These are phyloP conservation scores for Geum urbanum DNA, from an alignment of 306 rosid genomes.

Conservation along the genomic window DNA sequence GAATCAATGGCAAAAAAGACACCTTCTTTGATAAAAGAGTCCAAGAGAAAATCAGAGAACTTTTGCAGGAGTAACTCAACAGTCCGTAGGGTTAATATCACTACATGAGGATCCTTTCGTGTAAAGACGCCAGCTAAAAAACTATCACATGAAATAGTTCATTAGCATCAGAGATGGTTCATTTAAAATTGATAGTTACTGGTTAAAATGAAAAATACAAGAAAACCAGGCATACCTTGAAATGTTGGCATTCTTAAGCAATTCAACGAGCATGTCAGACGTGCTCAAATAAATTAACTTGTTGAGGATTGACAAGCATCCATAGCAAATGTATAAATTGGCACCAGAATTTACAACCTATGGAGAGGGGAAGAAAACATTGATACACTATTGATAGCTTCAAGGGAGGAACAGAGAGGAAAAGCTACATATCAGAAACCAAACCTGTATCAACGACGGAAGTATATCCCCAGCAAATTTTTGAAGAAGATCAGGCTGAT, in stretches of 20 bases:
- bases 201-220: conserved; percentile 16
- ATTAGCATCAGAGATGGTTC: conserved; percentile 28
- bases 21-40: conserved; percentile 86
- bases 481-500: conserved; percentile 58
- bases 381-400: conserved; percentile 16
- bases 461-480: conserved; percentile 71
- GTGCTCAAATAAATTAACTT: conserved; percentile 68
- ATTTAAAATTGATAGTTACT: conserved; percentile 18
- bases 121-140: conserved; percentile 89
- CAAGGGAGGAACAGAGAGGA: neutral
- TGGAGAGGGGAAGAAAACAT: conserved; percentile 21
- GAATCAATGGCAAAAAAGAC: conserved; percentile 83
- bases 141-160: conserved; percentile 48
- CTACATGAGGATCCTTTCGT: conserved; percentile 87
- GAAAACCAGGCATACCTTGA: conserved; percentile 62
- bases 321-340: conserved; percentile 72
- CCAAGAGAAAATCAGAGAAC: conserved; percentile 60
- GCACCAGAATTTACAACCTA: conserved; percentile 97
- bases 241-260: conserved; percentile 66
- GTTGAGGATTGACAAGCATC: conserved; percentile 74
- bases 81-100: conserved; percentile 66
- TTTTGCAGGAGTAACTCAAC: conserved; percentile 77
- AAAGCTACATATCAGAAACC: conserved; percentile 25
- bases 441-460: conserved; percentile 87
- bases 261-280: conserved; percentile 68